Evolutionary conservation across 176 grass and related monocot genomes (phyloP).

Genomic region (Triticum monococcum): DNA sequence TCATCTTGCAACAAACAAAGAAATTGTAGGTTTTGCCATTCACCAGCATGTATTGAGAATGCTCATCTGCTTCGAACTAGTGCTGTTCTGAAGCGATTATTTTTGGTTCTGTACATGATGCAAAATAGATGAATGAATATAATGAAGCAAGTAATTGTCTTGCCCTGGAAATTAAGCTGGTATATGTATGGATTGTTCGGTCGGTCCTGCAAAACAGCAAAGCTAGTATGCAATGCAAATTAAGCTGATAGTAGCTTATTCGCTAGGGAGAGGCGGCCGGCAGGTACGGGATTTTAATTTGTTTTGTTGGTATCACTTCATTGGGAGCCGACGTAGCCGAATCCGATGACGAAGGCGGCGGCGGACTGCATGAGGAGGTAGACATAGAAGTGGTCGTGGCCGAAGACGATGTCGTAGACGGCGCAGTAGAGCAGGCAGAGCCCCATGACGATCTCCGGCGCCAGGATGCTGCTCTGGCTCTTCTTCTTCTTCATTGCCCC

Average conservation of each 20-base stretch:
- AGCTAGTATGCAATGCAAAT: too few relatives aligned
- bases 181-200: not conserved
- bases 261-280: too few relatives aligned
- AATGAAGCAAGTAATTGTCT: too few relatives aligned
- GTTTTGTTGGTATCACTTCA: not conserved
- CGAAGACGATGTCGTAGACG: conserved; percentile 64
- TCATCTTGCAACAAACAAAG: not conserved
- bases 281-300: too few relatives aligned
- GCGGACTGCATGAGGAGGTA: conserved; percentile 76
- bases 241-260: too few relatives aligned
- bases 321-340: conserved; percentile 62
- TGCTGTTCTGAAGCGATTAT: not conserved
- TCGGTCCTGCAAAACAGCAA: not conserved
- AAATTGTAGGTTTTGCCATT: not conserved
- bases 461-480: conserved; percentile 22
- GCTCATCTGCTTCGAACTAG: too few relatives aligned
- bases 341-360: conserved; percentile 72
- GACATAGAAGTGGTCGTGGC: conserved; percentile 66
- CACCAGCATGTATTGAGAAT: not conserved
- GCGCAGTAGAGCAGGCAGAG: conserved; percentile 66
- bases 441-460: conserved; percentile 67
- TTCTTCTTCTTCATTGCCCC: conserved; percentile 26
- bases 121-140: too few relatives aligned
- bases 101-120: not conserved
- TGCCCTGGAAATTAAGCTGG: not conserved